phyloP scores from a whole-genome alignment of 1,139 yeast genomes.

The Taphrina pruni region DNA sequence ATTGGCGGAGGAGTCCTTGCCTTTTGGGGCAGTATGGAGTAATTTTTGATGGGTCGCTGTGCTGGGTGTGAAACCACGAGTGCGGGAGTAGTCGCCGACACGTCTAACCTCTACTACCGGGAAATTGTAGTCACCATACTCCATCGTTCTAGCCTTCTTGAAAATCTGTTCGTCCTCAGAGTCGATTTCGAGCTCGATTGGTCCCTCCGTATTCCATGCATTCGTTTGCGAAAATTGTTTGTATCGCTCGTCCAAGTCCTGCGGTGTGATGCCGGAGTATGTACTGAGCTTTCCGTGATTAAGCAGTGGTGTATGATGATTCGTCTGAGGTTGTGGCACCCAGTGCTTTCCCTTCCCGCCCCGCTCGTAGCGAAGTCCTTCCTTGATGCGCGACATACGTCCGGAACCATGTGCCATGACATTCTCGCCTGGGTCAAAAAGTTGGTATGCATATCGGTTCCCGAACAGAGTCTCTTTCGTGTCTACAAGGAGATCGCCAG shows the following conservation, averaged over 20 bases:
- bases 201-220: slow-evolving; percentile 26
- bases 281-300: not conserved
- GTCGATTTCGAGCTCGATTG: slow-evolving; percentile 52
- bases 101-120: slow-evolving; percentile 62
- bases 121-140: slow-evolving; percentile 64
- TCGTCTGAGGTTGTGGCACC: slow-evolving; percentile 59
- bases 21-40: slow-evolving; percentile 27
- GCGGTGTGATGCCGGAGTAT: slow-evolving; percentile 1
- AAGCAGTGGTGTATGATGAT: slow-evolving; percentile 27
- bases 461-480: slow-evolving; percentile 77
- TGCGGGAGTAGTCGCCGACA: slow-evolving; percentile 50
- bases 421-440: slow-evolving; percentile 64
- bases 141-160: slow-evolving; percentile 55
- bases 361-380: slow-evolving; percentile 80
- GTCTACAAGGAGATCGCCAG: slow-evolving; percentile 76
- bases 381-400: slow-evolving; percentile 72
- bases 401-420: slow-evolving; percentile 58
- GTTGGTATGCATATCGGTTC: slow-evolving; percentile 75
- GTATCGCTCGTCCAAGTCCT: slow-evolving; percentile 29
- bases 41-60: slow-evolving; percentile 35
- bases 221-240: slow-evolving; percentile 21
- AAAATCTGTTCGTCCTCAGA: slow-evolving; percentile 56
- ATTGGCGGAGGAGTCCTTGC: slow-evolving; percentile 30
- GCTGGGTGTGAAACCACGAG: slow-evolving; percentile 34
- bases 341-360: slow-evolving; percentile 86